Base-by-base conservation (phyloP, 768 basidiomycete genomes). In the Lenzites betulinus region DNA sequence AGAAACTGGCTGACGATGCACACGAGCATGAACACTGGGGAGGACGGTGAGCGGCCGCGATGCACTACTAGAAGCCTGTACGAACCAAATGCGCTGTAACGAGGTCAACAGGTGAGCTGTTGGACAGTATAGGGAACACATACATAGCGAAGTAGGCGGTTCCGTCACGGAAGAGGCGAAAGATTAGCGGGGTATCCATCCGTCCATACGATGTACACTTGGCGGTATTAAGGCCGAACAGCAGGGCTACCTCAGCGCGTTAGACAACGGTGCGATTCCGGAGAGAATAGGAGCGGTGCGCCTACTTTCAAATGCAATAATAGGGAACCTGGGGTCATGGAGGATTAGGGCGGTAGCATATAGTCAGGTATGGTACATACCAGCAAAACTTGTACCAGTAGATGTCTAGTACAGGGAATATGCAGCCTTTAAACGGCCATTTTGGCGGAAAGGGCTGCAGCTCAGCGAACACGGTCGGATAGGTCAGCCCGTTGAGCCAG, bases 171-270 rank as follows among this genome's bases (percentile, higher is more conserved):
- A 60, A 53, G 18, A 66, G 49, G 23, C 62, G 54, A 28, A 53
- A 57, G 3, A 66, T 51, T 23, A 66, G 48, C 2, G 61, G 65
- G 2, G 59, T 53, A 23, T 63, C 36, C n/a, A 66, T 44, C 6
- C 55, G 65, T 23, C 59, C 58, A 25, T 60, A 66, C 38, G 62
- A 63, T 50, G 54, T 55, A 62, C 62, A 63, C 38, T 61, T 63
- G 55, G 46, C 28, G 36, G 43, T 23, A 26, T 63, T 63, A 26
- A 66, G 57, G 35, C 39, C 53, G 30, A 66, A 66, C 11, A 66
- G 23, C 13, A 66, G 18, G 26, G 62, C 65, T 66, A n/a, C 2
- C 42, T 8, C 35, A n/a, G 8, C 11, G n/a, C 15, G 18, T 52
- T 22, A 44, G 7, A 8, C 1, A 39, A 11, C n/a, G 0, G 6